phyloP scores from a whole-genome alignment of 371 early-diverging fungal genomes.

The Saksenaea vasiformis region DNA sequence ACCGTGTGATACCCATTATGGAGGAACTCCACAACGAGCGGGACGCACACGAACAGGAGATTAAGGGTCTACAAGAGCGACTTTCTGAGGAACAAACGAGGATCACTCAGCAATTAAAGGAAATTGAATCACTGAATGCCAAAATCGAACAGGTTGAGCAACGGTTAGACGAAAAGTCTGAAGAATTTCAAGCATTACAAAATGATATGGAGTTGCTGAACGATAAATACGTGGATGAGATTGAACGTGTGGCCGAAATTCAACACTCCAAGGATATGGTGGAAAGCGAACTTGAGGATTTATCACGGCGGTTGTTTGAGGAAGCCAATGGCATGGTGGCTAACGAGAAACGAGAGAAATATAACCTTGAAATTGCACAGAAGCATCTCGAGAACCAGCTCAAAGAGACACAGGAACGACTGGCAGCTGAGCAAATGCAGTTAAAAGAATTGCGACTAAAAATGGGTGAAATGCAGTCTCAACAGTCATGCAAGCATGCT shows the following conservation, averaged over 20 bases:
- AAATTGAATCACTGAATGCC: constrained; percentile 42
- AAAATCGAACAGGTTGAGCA: constrained; percentile 48
- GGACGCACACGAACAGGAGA: constrained; percentile 45
- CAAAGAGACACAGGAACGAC: constrained; percentile 66
- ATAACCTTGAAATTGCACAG: constrained; percentile 60
- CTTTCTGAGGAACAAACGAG: constrained; percentile 47
- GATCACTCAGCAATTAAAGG: constrained; percentile 42
- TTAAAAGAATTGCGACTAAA: constrained; percentile 70
- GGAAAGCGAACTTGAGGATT: constrained; percentile 90
- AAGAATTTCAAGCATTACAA: constrained; percentile 50
- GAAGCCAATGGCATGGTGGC: constrained; percentile 95
- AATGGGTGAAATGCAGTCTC: constrained; percentile 62
- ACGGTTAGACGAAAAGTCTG: constrained; percentile 47
- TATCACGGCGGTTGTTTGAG: constrained; percentile 87
- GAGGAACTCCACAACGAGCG: constrained; percentile 52
- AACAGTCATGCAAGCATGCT: background rate
- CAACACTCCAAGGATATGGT: constrained; percentile 87
- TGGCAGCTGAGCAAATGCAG: constrained; percentile 77
- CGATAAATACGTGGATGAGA: constrained; percentile 79
- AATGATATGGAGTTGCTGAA: constrained; percentile 61
- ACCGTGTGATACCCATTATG: constrained; percentile 54
- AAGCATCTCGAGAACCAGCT: constrained; percentile 65
- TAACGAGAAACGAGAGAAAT: constrained; percentile 72
- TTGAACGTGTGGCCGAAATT: constrained; percentile 88
- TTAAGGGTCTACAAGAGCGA: constrained; percentile 40